Base-by-base conservation (phyloP, 495 filamentous ascomycete genomes). In the Penicillium roqueforti region DNA sequence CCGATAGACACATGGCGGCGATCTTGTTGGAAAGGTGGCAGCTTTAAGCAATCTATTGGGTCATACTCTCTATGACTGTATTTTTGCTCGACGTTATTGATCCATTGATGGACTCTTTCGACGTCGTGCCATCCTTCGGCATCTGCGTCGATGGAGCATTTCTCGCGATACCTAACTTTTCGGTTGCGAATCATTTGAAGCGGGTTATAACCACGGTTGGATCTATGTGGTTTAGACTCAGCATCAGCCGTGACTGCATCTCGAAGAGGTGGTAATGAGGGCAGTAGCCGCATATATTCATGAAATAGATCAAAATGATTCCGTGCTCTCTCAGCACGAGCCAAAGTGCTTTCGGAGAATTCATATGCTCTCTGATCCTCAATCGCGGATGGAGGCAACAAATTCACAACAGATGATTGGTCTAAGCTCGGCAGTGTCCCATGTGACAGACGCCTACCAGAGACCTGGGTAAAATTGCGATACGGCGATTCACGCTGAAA, bases 121-220 rank as follows among this genome's bases (percentile, higher is more conserved):
- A 87, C 67, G 66, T 95, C 87, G 48, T 80, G 77, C 80, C 91
- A 97, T 1, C 87, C 87, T 46, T 87, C 81, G n/a, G 77, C 74
- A 40, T 87, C 82, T 14, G 84, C 78, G 60, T 92, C 82, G 32
- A 95, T 83, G 0, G 78, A 66, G 52, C 81, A 83, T 28, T 86
- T 77, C 65, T 91, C 87, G 23, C 89, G 78, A 47, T 85, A 83
- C 46, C 92, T 80, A 4, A 92, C 77, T 56, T 89, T 87, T 20
- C 91, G 79, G 60, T 97, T 95, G 18, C 92, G 83, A 44, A 96
- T 85, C 59, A 84, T 86, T 62, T 97, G 92, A 20, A 97, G 75
- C 5, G 91, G 92, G 65, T 97, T 92, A 60, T 96, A 96, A 1
- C 65, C 59, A 44, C 91, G 81, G 7, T 45, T 38, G 36, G 1